Conservation (phyloP, 495 filamentous ascomycete genomes). For the Podospora didyma region DNA sequence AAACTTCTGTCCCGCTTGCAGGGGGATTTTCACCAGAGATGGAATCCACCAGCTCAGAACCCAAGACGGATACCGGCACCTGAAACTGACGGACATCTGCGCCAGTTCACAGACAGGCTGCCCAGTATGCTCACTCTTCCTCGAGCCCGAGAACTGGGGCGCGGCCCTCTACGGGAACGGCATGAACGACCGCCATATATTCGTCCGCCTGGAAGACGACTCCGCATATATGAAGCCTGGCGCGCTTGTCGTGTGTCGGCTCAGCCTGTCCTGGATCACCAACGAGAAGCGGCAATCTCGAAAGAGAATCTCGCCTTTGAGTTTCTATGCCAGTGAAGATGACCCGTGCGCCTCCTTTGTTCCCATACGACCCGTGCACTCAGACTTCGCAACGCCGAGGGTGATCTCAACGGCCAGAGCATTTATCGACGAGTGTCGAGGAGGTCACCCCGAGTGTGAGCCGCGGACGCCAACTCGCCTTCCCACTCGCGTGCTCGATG, state of each 20-base stretch:
- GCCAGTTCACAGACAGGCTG: background rate
- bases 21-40: background rate
- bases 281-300: background rate
- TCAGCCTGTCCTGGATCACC: background rate
- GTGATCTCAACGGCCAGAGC: background rate
- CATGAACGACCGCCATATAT: background rate
- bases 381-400: background rate
- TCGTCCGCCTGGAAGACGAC: background rate
- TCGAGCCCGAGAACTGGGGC: background rate
- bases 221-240: background rate
- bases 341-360: background rate
- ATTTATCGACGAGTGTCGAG: background rate
- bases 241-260: background rate
- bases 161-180: background rate
- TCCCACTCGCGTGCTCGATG: background rate
- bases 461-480: background rate
- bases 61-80: background rate
- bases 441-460: background rate
- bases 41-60: background rate
- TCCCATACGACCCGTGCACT: background rate
- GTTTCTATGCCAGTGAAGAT: background rate
- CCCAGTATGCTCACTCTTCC: background rate
- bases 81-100: background rate
- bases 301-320: background rate
- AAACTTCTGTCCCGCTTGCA: background rate